Conservation (phyloP, 2,329 filamentous ascomycete species). For the Ambrosiella xylebori region DNA sequence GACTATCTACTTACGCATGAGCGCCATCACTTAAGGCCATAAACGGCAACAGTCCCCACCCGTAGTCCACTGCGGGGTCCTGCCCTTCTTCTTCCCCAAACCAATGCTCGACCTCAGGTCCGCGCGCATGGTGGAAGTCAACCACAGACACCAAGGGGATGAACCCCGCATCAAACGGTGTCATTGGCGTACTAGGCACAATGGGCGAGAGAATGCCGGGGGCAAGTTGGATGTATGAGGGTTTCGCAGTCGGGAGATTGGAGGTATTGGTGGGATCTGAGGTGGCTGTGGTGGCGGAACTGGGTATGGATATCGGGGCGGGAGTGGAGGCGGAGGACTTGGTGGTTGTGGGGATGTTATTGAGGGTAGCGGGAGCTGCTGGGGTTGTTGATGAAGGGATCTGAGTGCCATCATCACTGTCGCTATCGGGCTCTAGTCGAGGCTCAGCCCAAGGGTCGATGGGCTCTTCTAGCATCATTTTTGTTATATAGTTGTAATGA, state of each 20-base stretch:
- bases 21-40: constrained; percentile 95
- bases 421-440: not conserved
- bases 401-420: not conserved
- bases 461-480: constrained; percentile 11
- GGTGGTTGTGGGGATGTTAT: not conserved
- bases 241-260: not conserved
- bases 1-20: constrained; percentile 50
- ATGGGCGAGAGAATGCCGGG: constrained; percentile 9
- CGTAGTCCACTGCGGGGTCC: constrained; percentile 68
- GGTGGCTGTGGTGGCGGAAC: not conserved
- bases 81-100: constrained; percentile 57
- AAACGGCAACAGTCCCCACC: constrained; percentile 84
- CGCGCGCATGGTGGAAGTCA: constrained; percentile 70
- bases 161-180: constrained; percentile 27
- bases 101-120: constrained; percentile 88
- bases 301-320: not conserved
- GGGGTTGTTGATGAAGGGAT: not conserved
- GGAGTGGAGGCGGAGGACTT: not conserved
- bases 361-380: not conserved
- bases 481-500: not conserved
- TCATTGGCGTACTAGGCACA: constrained; percentile 13
- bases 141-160: constrained; percentile 61
- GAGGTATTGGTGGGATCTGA: not conserved
- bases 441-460: constrained; percentile 11
- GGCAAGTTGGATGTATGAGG: not conserved